Evolutionary conservation across 805 yeast genomes (phyloP).

Genomic region (Monosporozyma siamensis): DNA sequence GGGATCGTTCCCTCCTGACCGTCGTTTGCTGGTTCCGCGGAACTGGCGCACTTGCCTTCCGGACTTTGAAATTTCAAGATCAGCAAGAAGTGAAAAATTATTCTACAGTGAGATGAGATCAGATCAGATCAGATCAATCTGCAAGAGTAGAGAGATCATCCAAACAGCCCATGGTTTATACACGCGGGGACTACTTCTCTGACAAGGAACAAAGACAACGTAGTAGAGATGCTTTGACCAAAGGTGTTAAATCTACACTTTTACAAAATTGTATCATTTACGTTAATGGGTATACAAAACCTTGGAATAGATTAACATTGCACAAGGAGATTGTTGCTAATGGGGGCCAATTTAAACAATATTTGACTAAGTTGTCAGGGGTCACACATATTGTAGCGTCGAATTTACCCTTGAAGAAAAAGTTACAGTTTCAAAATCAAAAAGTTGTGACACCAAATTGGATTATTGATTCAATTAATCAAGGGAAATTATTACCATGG

Average conservation of each 20-base stretch:
- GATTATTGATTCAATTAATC: conserved; percentile 57
- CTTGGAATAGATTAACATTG: conserved; percentile 56
- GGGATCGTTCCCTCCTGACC: too few species aligned
- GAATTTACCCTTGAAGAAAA: conserved; percentile 67
- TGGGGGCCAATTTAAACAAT: conserved; percentile 73
- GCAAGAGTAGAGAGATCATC: too few species aligned
- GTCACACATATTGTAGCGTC: conserved; percentile 84
- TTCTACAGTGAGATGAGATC: too few species aligned
- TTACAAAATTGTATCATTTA: conserved; percentile 54
- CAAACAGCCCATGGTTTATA: background rate
- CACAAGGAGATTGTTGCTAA: conserved; percentile 61
- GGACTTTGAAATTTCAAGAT: too few species aligned
- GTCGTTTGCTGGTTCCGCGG: too few species aligned
- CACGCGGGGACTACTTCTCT: conserved; percentile 15
- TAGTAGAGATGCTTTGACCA: conserved; percentile 17
- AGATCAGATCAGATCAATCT: too few species aligned
- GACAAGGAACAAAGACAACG: conserved; percentile 18
- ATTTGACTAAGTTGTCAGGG: conserved; percentile 38
- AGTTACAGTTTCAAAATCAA: conserved; percentile 51
- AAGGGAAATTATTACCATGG: conserved; percentile 54
- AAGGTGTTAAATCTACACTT: conserved; percentile 19
- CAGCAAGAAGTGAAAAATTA: too few species aligned
- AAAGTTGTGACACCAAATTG: conserved; percentile 77
- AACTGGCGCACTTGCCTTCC: too few species aligned
- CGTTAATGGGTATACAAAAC: conserved; percentile 85